Conservation (phyloP, 108 stramenopile genomes). For the Skeletonema grethae region DNA sequence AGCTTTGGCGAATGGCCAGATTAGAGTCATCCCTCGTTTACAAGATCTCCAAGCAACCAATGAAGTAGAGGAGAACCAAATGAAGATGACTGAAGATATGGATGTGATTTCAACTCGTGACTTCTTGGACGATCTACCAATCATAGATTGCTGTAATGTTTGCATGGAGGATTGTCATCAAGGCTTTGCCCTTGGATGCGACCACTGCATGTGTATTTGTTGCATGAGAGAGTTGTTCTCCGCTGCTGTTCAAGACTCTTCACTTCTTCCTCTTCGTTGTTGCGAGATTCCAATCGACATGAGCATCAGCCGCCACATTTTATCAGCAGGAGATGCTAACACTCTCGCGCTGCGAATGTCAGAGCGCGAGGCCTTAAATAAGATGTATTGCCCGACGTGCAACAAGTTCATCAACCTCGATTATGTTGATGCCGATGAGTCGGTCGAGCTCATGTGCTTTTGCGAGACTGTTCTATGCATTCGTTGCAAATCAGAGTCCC, state of each 20-base stretch:
- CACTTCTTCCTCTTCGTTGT: slow-evolving; percentile 54
- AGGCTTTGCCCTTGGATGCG: slow-evolving; percentile 45
- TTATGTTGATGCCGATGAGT: slow-evolving; percentile 22
- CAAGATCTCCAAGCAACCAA: background rate
- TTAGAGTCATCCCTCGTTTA: slow-evolving; percentile 25
- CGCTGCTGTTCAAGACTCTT: slow-evolving; percentile 45
- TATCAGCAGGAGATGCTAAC: slow-evolving; percentile 21
- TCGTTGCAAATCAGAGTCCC: slow-evolving; percentile 47
- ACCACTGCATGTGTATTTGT: slow-evolving; percentile 40
- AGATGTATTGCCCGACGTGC: slow-evolving; percentile 64
- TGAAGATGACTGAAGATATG: slow-evolving; percentile 10
- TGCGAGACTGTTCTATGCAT: slow-evolving; percentile 48
- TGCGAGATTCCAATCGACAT: slow-evolving; percentile 64
- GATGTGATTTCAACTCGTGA: slow-evolving; percentile 1
- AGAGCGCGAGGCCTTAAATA: slow-evolving; percentile 48
- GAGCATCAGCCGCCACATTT: slow-evolving; percentile 31
- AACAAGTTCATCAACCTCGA: slow-evolving; percentile 56
- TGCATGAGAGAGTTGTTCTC: slow-evolving; percentile 45
- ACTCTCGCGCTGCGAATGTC: slow-evolving; percentile 19
- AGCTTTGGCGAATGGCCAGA: slow-evolving; percentile 25
- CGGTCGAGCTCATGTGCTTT: slow-evolving; percentile 30
- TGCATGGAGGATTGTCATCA: slow-evolving; percentile 39
- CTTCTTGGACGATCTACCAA: slow-evolving; percentile 27
- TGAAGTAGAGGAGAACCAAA: slow-evolving; percentile 7
- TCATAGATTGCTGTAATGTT: slow-evolving; percentile 43